Conservation (phyloP, 768 basidiomycete genomes). For the Amanita jacksonii region DNA sequence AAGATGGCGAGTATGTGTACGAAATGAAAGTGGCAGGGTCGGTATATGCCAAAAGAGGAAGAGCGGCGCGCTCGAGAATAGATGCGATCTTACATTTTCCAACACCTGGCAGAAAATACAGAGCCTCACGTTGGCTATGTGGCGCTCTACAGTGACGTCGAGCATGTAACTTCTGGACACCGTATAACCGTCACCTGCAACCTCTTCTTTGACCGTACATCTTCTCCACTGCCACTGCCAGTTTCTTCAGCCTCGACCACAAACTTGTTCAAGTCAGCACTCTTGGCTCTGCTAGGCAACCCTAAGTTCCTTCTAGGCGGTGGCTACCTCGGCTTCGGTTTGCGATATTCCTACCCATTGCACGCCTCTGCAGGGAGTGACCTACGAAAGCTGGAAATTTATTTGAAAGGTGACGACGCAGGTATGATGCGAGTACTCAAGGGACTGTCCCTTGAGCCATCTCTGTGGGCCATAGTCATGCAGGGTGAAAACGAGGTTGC, state of each 20-base stretch:
- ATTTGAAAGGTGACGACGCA: slow-evolving; percentile 24
- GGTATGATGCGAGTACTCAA: slow-evolving; percentile 14
- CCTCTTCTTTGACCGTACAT: slow-evolving; percentile 20
- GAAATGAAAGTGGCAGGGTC: no score
- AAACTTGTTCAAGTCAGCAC: slow-evolving; percentile 9
- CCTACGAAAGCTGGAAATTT: slow-evolving; percentile 11
- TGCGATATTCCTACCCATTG: slow-evolving; percentile 26
- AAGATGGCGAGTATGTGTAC: no score
- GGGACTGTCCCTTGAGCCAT: slow-evolving; percentile 11
- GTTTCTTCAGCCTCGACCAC: slow-evolving; percentile 13
- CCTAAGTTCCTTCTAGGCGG: slow-evolving; percentile 21
- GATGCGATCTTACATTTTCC: no score
- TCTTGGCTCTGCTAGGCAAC: slow-evolving; percentile 15
- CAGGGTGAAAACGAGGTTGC: neutral
- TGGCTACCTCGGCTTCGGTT: slow-evolving; percentile 26
- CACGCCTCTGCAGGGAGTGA: slow-evolving; percentile 1
- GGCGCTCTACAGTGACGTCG: slow-evolving; percentile 30
- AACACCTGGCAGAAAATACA: slow-evolving; percentile 4
- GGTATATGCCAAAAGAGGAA: no score
- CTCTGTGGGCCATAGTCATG: slow-evolving; percentile 15
- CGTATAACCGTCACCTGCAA: slow-evolving; percentile 35
- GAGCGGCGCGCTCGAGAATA: no score
- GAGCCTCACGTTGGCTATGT: slow-evolving; percentile 23
- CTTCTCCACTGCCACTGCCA: slow-evolving; percentile 1
- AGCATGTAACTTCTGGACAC: slow-evolving; percentile 29